These are phyloP conservation scores for Aspergillus tanneri DNA, from an alignment of 2,329 filamentous ascomycete genomes.

Conservation along the genomic window DNA sequence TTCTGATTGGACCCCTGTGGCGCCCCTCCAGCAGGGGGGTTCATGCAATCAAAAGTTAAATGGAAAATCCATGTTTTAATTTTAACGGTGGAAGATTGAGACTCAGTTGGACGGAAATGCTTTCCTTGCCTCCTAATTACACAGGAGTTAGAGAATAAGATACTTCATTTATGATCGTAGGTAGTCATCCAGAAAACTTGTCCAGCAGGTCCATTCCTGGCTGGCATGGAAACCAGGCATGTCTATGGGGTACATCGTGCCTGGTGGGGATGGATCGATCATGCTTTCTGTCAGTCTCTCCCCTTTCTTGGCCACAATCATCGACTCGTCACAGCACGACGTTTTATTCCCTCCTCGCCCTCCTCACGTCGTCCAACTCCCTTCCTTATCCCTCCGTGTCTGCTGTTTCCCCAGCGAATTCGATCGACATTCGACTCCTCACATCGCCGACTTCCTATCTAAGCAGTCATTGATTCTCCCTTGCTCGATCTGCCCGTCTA, in stretches of 20 bases:
- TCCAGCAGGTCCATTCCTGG: too few relatives aligned
- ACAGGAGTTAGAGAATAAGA: too few relatives aligned
- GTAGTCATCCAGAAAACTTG: too few relatives aligned
- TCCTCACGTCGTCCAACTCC: slow-evolving; percentile 13
- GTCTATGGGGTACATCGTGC: slow-evolving; percentile 9
- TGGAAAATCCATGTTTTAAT: too few relatives aligned
- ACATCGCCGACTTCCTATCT: background rate
- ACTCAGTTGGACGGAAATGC: too few relatives aligned
- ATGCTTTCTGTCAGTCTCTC: slow-evolving; percentile 15
- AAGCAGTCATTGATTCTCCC: slow-evolving; percentile 15
- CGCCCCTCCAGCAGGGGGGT: background rate
- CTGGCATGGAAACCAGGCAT: background rate
- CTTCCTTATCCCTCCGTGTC: slow-evolving; percentile 13
- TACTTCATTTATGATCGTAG: too few relatives aligned
- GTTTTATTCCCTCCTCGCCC: too few relatives aligned
- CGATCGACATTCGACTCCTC: background rate
- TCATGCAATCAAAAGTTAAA: background rate
- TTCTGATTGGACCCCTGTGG: background rate
- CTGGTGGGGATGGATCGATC: slow-evolving; percentile 10
- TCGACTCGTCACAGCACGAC: slow-evolving; percentile 26
- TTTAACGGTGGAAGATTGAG: too few relatives aligned
- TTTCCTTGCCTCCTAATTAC: too few relatives aligned
- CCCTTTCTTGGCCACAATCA: slow-evolving; percentile 18
- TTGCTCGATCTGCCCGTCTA: slow-evolving; percentile 17
- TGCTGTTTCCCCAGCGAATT: background rate